Conservation (phyloP, 345 rosid species). For the Eutrema japonicum region DNA sequence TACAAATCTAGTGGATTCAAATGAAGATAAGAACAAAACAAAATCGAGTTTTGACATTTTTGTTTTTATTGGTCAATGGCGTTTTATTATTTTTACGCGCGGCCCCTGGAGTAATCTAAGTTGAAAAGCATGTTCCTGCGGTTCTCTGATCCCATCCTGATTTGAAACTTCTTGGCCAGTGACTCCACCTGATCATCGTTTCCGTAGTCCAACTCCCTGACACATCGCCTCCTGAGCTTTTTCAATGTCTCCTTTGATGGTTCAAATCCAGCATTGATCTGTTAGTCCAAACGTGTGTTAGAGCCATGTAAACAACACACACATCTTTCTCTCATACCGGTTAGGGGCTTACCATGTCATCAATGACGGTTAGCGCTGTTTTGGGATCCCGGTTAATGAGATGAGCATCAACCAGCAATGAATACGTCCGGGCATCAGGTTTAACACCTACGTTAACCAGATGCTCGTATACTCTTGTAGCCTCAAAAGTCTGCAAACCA, state of each 20-base stretch:
- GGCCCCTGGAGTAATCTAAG: conserved; percentile 66
- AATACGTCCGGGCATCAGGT: conserved; percentile 77
- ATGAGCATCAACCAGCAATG: conserved; percentile 89
- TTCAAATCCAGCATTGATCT: conserved; percentile 75
- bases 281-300: conserved; percentile 32
- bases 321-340: background rate
- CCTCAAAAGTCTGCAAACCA: conserved; percentile 74
- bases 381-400: conserved; percentile 82
- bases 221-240: conserved; percentile 82
- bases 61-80: conserved; percentile 25
- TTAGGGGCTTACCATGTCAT: conserved; percentile 69
- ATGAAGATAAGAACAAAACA: too few species aligned
- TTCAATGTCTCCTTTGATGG: conserved; percentile 82
- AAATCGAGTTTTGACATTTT: background rate
- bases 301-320: conserved; percentile 10
- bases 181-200: conserved; percentile 60
- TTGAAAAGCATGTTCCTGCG: conserved; percentile 76
- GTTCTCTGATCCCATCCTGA: conserved; percentile 69
- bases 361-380: conserved; percentile 69
- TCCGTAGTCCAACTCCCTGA: conserved; percentile 77
- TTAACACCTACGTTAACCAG: conserved; percentile 74
- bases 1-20: background rate
- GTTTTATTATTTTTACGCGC: conserved; percentile 31
- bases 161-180: conserved; percentile 58
- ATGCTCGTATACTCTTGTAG: conserved; percentile 84